Evolutionary conservation across 495 filamentous ascomycete genomes (phyloP).

Genomic region (Echria macrotheca): DNA sequence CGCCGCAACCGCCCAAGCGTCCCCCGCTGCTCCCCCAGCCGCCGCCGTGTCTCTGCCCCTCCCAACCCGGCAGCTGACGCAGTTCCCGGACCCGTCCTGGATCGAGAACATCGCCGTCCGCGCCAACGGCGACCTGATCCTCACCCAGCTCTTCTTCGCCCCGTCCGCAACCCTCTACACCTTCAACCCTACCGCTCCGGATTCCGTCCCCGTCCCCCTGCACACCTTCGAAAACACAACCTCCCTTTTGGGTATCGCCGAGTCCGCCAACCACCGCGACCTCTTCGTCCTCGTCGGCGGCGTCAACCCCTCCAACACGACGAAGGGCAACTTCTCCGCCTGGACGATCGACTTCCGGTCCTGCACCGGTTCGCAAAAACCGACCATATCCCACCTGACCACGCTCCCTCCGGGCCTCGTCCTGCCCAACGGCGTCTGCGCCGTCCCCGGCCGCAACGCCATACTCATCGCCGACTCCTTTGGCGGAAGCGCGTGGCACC

Average conservation of each 20-base stretch:
- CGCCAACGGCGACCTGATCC: conserved; percentile 30
- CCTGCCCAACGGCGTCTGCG: conserved; percentile 1
- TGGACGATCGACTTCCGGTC: not conserved
- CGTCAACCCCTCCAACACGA: not conserved
- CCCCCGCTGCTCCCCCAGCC: not conserved
- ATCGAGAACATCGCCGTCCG: conserved; percentile 39
- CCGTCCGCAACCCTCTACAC: conserved; percentile 10
- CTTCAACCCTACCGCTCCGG: not conserved
- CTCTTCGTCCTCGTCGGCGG: not conserved
- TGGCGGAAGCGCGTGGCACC: not conserved
- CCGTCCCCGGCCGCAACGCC: not conserved
- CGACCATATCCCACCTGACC: not conserved
- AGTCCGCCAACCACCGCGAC: not conserved
- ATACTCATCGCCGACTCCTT: conserved; percentile 1
- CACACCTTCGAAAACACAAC: not conserved
- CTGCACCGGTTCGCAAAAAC: not conserved
- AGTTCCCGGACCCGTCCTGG: conserved; percentile 32
- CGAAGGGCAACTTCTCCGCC: not conserved
- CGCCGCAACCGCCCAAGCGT: not conserved
- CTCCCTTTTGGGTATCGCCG: not conserved
- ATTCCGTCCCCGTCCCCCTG: not conserved
- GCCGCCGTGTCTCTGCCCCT: no score
- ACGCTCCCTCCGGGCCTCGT: not conserved
- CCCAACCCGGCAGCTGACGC: conserved; percentile 8
- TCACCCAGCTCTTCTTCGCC: conserved; percentile 23